These are phyloP conservation scores for Mentha longifolia DNA, from an alignment of 257 asterid species.

Conservation along the genomic window DNA sequence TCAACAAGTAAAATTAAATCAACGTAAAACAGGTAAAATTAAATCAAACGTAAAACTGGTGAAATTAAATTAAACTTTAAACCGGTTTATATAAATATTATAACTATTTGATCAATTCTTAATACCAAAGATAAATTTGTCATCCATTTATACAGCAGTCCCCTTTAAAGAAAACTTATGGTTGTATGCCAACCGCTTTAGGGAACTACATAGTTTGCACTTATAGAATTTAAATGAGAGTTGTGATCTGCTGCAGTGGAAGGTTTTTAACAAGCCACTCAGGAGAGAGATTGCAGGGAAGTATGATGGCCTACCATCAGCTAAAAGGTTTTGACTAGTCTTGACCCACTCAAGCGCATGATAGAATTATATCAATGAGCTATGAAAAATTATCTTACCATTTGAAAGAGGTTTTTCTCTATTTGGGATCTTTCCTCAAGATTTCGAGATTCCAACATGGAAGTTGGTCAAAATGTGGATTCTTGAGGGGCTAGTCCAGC, in stretches of 20 bases:
- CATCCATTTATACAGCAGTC: no score
- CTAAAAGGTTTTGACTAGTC: constrained; percentile 33
- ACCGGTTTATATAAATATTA: no score
- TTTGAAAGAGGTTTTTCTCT: constrained; percentile 33
- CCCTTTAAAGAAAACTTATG: no score
- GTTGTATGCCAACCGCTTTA: constrained; percentile 10
- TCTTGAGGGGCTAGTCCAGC: constrained; percentile 31
- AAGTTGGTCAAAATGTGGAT: constrained; percentile 36
- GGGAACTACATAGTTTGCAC: constrained; percentile 31
- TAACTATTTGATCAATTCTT: no score
- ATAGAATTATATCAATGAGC: constrained; percentile 32
- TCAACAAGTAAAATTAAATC: no score
- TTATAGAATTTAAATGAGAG: constrained; percentile 31
- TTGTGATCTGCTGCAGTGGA: constrained; percentile 37
- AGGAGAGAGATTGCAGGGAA: constrained; percentile 23
- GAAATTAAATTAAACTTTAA: no score
- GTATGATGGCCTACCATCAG: constrained; percentile 47
- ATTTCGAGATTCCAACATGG: constrained; percentile 33
- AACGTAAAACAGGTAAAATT: no score
- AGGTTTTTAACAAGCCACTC: constrained; percentile 30
- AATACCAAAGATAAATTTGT: no score
- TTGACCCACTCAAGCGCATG: constrained; percentile 21
- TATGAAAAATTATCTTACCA: constrained; percentile 30
- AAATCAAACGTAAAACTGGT: no score
- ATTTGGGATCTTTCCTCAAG: constrained; percentile 36